Evolutionary conservation across 805 yeast species (phyloP).

Genomic region (Ogataea pignaliae): DNA sequence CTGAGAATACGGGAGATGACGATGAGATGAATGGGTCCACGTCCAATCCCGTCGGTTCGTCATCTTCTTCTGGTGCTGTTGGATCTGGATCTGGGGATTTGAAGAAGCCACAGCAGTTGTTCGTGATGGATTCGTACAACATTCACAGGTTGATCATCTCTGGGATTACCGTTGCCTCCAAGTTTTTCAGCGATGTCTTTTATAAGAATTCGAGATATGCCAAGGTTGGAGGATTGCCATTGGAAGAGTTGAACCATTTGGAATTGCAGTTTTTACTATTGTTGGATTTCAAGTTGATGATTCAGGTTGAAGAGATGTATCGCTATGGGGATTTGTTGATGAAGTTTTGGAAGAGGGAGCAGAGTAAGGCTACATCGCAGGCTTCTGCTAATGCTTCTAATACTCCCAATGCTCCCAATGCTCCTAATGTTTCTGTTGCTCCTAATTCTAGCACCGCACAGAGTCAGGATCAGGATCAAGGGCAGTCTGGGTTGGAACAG

Average conservation of each 20-base stretch:
- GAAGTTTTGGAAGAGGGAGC: conserved; percentile 80
- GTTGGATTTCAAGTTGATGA: conserved; percentile 81
- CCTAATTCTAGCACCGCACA: no score
- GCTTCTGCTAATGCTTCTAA: no score
- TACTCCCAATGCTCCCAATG: no score
- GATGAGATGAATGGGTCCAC: conserved; percentile 16
- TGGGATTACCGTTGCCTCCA: conserved; percentile 92
- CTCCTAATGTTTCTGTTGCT: no score
- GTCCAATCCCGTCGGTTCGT: conserved; percentile 15
- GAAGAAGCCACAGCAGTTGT: conserved; percentile 49
- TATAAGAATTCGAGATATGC: conserved; percentile 94
- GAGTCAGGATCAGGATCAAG: conserved; percentile 4
- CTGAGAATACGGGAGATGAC: conserved; percentile 3
- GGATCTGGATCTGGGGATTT: neutral
- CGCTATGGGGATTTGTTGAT: conserved; percentile 81
- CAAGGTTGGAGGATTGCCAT: conserved; percentile 90
- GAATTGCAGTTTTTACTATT: conserved; percentile 85
- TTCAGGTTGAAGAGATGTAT: conserved; percentile 86
- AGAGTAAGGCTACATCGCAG: conserved; percentile 30
- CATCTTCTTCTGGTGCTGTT: neutral
- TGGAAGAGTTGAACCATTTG: conserved; percentile 87
- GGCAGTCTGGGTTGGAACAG: conserved; percentile 12
- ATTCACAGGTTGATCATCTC: conserved; percentile 91
- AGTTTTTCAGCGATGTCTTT: conserved; percentile 90
- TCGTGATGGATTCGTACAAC: conserved; percentile 94